Percentiles rank a stretch among this genome's conserved stretches.
phyloP scores from a whole-genome alignment of 805 yeast species.

The Ogataea methanolica region DNA sequence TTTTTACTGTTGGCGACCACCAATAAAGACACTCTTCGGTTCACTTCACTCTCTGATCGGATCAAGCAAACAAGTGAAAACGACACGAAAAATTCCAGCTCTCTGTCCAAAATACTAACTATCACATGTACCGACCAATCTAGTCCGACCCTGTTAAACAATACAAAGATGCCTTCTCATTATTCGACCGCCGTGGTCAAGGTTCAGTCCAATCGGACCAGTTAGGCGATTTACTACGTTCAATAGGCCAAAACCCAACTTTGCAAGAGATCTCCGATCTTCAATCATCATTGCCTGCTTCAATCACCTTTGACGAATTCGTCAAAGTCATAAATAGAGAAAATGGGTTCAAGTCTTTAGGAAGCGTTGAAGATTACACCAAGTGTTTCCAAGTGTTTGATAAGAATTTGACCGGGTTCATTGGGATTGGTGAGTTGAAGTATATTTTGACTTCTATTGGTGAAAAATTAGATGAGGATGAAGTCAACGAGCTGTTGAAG shows the following conservation, averaged over 20 bases:
- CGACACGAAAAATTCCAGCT: too few species aligned
- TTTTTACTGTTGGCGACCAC: too few species aligned
- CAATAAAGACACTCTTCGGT: too few species aligned
- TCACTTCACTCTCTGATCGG: too few species aligned
- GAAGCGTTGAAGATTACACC: slow-evolving; percentile 88
- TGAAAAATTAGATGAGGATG: slow-evolving; percentile 83
- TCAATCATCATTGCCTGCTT: slow-evolving; percentile 29
- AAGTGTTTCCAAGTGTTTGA: slow-evolving; percentile 97
- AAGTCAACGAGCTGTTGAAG: slow-evolving; percentile 92
- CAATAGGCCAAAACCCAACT: slow-evolving; percentile 98
- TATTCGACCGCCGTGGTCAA: slow-evolving; percentile 93
- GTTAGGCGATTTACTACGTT: slow-evolving; percentile 90
- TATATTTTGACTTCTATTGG: slow-evolving; percentile 95
- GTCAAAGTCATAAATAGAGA: slow-evolving; percentile 77
- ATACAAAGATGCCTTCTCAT: slow-evolving; percentile 89
- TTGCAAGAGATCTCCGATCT: slow-evolving; percentile 73
- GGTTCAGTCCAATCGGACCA: slow-evolving; percentile 82
- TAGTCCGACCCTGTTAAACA: slow-evolving; percentile 28
- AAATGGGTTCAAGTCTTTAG: slow-evolving; percentile 81
- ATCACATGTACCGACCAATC: neutral
- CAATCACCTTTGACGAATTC: slow-evolving; percentile 71
- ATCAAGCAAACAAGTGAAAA: too few species aligned
- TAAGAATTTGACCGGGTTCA: slow-evolving; percentile 91
- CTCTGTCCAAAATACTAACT: neutral
- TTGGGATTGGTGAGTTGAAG: slow-evolving; percentile 94